Evolutionary conservation across 768 basidiomycete species (phyloP), one percentile per base, ranked within the genome.

Genomic region (Podaxis sp.): DNA sequence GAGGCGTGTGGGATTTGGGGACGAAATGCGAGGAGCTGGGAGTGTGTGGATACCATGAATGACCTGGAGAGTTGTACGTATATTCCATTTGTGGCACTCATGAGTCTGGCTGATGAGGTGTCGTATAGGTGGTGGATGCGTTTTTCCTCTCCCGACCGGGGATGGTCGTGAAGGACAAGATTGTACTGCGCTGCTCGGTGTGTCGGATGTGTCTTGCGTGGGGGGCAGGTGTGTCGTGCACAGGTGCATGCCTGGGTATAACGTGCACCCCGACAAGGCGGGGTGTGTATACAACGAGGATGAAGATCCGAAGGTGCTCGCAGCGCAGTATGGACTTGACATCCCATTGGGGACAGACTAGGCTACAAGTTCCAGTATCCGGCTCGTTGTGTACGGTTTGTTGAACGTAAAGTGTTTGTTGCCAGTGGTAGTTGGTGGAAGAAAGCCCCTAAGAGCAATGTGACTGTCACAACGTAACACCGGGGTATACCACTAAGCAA

Each of bases 1-100:
- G 74, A 74, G 0, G 76, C 80, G 1, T 85, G 84, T 61, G 79
- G 79, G 5, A 72, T 84, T 57, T 76, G 72, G 26, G 78, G 80
- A 17, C 71, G 78, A 12, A 68, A 68, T 15, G 63, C 70, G 12
- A 70, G 73, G 2, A 76, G 79, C 2, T 83, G 80, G 79, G 83
- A 85, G 63, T 84, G 83, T 62, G 66, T 85, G 51, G 69, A 84
- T 65, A 81, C 77, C 1, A 73, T 71, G 63, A 72, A 68, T 44
- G 82, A 84, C 44, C 74, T 85, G 7, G 83, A 83, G 69, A 83
- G 82, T 71, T 85, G 84, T 84, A 59, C 61, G 83, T 79, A 19
- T 28, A 12, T n/a, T 52, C 28, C 3, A 33, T 56, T 59, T 30
- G 5, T 39, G 33, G 38, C 7, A 22, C 44, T 4, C 8, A 8